Conservation (phyloP, 2,329 filamentous ascomycete genomes). For the Scedosporium dehoogii region DNA sequence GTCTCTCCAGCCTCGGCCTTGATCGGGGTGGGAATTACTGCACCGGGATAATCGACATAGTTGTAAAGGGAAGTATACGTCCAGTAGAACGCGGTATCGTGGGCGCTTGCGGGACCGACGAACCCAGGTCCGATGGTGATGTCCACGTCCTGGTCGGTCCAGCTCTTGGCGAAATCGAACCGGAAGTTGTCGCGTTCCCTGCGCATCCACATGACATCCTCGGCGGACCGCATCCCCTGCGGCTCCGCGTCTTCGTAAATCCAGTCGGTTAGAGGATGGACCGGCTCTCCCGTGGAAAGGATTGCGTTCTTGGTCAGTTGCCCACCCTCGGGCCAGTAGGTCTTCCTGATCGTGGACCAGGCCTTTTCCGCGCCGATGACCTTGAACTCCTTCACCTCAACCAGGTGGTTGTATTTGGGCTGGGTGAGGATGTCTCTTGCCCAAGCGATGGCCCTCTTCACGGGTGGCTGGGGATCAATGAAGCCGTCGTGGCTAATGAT, state of each 20-base stretch:
- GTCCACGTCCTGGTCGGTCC: slow-evolving; percentile 18
- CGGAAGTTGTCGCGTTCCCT: slow-evolving; percentile 19
- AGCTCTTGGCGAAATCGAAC: slow-evolving; percentile 16
- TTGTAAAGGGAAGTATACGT: slow-evolving; percentile 28
- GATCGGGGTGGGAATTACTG: slow-evolving; percentile 23
- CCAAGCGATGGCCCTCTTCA: slow-evolving; percentile 26
- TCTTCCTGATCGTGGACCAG: slow-evolving; percentile 20
- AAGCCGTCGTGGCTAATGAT: slow-evolving; percentile 27
- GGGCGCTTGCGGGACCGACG: slow-evolving; percentile 20
- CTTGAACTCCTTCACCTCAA: slow-evolving; percentile 25
- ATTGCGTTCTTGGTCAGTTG: slow-evolving; percentile 21
- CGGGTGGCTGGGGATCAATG: slow-evolving; percentile 27
- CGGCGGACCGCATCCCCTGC: slow-evolving; percentile 13
- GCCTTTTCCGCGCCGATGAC: slow-evolving; percentile 21
- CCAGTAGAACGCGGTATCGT: slow-evolving; percentile 26
- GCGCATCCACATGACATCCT: slow-evolving; percentile 17
- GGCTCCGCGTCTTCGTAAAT: slow-evolving; percentile 19
- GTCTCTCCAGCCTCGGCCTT: slow-evolving; percentile 18
- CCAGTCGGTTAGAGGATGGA: slow-evolving; percentile 33
- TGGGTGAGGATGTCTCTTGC: slow-evolving; percentile 12
- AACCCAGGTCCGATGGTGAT: slow-evolving; percentile 16
- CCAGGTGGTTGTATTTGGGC: slow-evolving; percentile 9
- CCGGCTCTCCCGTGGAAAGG: slow-evolving; percentile 28
- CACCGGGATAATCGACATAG: slow-evolving; percentile 26
- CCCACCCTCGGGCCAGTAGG: slow-evolving; percentile 38